phyloP scores from a whole-genome alignment of 352 stramenopile genomes.

The Pythium angustatum region DNA sequence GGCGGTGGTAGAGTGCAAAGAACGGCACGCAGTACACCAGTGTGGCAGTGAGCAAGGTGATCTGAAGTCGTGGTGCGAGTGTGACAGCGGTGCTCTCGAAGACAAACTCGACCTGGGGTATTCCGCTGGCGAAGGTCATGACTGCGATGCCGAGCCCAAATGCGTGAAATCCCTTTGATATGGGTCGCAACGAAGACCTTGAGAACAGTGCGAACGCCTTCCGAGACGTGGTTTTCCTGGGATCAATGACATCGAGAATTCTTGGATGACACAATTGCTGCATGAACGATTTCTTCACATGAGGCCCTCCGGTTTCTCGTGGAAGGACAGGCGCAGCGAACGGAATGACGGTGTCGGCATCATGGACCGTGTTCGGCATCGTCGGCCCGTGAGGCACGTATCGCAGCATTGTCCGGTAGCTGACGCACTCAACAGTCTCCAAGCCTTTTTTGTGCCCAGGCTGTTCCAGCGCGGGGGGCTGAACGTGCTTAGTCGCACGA shows the following conservation, averaged over 20 bases:
- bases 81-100: neutral
- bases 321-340: neutral
- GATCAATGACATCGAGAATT: neutral
- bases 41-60: neutral
- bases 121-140: neutral
- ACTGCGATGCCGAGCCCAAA: neutral
- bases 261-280: neutral
- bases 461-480: neutral
- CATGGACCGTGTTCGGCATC: neutral
- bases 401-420: neutral
- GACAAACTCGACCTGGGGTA: neutral
- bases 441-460: neutral
- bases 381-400: neutral
- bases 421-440: neutral
- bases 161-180: neutral
- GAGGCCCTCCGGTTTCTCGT: neutral
- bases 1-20: slow-evolving; percentile 18
- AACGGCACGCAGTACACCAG: slow-evolving; percentile 7
- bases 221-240: neutral
- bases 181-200: neutral
- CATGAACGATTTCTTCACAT: neutral
- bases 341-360: neutral
- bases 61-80: neutral
- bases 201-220: neutral
- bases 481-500: neutral